Base-by-base conservation (phyloP, 495 filamentous ascomycete species). In the Podospora sp. region DNA sequence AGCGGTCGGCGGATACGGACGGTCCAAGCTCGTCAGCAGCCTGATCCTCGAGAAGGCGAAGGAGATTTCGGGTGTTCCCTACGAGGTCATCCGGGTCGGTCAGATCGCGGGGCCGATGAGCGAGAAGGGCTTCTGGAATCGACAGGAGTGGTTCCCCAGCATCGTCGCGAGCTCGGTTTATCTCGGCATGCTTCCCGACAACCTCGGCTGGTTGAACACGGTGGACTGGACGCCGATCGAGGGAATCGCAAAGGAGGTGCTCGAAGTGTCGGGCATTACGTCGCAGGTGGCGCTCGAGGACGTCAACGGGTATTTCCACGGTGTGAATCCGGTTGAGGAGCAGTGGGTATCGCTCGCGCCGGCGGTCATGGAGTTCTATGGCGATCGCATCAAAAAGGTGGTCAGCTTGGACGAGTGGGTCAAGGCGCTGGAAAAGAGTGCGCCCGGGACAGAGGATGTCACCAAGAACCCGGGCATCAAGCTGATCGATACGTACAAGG, bases 221-320 rank as follows among this genome's bases (percentile, higher is more conserved):
- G 69, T 88, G 4, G 83, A 89, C 68, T 89, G 87, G 87, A 78
- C 85, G 5, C 85, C 86, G 0, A 74, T 79, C n/a, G 80, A 82
- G 14, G 71, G 80, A 4, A 76, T 84, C 60, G 77, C 80, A 0
- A 72, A 78, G 8, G 65, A 81, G 7, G 70, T 81, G 6, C 72
- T 80, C 16, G 76, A 81, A 14, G 73, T 79, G 18, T 73, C 74
- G 1, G 77, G 77, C 11, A 68, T 80, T 29, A 69, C 72, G 22
- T 24, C 65, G 18, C 35, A 69, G 0, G 64, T 77, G 0, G 49
- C 73, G 2, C 35, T 75, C 18, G 68, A 75, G 1, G 64, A 76
- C 18, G 72, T 80, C 52, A 56, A 66, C n/a, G 78, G 76, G 0
- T 83, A 83, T 33, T 85, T 80, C 73, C 83, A 87, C 73, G 75